Evolutionary conservation across 225 moss, liverwort and hornwort species (phyloP), one percentile per base, ranked within the genome.

Genomic region (Takakia lepidozioides): DNA sequence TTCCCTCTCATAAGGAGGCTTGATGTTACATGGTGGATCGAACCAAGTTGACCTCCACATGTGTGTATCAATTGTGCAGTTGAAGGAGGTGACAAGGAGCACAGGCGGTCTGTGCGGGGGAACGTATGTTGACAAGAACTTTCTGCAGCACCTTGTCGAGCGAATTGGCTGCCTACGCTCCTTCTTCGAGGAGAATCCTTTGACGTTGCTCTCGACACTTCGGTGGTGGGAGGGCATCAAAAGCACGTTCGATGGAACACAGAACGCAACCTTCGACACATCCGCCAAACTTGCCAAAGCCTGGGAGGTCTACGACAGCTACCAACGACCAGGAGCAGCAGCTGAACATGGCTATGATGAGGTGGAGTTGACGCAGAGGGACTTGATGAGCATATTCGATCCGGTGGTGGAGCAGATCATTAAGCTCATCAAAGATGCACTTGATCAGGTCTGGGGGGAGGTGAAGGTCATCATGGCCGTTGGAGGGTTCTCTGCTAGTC

Each of bases 91-190:
- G 10, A 8, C 45, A 2, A 20, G 45, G 9, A 45, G 45, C 45
- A 62, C 72, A 0, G 82, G 82, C 2, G 75, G 72, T 0, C 46
- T 82, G 0, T 82, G 74, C 29, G 82, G 85, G 1, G 85, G 85
- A 0, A 69, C 78, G 0, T 66, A 13, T 26, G 85, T 86, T 29
- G 82, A 86, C 30, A 60, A 72, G 4, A 59, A 58, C 3, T 86
- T 86, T 57, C 53, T 78, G 48, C 44, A 58, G 0, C 72, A 74
- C 49, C 40, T 86, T 20, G 44, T 54, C 2, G 56, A 32, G 47
- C 59, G 28, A 26, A 72, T 86, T 4, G 57, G 54, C 7, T 82
- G 78, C 40, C 51, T 86, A 18, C 42, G 67, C 6, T 57, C 60
- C 19, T 78, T 82, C 37, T 27, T 74, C 2, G 45, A 49, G 1